phyloP scores from a whole-genome alignment of 192 early-diverging fungal species.

The Entomortierella parvispora region DNA sequence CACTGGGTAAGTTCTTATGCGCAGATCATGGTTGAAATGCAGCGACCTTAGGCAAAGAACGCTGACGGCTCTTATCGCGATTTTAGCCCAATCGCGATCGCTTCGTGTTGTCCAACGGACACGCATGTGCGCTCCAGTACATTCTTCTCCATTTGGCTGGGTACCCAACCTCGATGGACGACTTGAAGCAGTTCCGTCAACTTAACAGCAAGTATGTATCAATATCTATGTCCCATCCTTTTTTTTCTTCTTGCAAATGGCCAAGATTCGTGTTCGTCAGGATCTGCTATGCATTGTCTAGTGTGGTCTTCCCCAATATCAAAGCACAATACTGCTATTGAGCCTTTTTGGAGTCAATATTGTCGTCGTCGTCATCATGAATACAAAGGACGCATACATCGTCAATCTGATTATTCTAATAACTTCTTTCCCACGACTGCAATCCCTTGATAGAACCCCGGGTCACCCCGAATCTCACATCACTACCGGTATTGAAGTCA shows the following conservation, averaged over 20 bases:
- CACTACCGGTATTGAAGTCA: conserved; percentile 94
- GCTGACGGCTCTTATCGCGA: no score
- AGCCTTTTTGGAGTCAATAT: no score
- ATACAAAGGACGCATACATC: no score
- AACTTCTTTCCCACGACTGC: neutral
- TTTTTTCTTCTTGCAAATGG: neutral
- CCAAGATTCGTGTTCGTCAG: no score
- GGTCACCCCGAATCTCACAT: conserved; percentile 94
- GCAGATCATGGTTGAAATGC: no score
- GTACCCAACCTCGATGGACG: conserved; percentile 88
- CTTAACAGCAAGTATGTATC: conserved; percentile 76
- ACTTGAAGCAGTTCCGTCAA: conserved; percentile 93
- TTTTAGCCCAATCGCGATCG: conserved; percentile 89
- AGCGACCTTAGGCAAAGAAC: no score
- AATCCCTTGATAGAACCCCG: conserved; percentile 91
- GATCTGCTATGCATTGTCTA: no score
- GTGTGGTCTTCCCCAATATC: no score
- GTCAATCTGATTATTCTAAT: neutral
- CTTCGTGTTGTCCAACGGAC: conserved; percentile 98
- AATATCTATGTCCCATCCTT: neutral
- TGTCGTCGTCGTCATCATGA: no score
- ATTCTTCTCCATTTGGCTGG: conserved; percentile 88
- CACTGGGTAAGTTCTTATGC: conserved; percentile 72
- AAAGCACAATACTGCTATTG: no score
- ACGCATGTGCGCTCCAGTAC: conserved; percentile 96